Conservation (phyloP, 805 yeast species). For the Hanseniaspora occidentalis region DNA sequence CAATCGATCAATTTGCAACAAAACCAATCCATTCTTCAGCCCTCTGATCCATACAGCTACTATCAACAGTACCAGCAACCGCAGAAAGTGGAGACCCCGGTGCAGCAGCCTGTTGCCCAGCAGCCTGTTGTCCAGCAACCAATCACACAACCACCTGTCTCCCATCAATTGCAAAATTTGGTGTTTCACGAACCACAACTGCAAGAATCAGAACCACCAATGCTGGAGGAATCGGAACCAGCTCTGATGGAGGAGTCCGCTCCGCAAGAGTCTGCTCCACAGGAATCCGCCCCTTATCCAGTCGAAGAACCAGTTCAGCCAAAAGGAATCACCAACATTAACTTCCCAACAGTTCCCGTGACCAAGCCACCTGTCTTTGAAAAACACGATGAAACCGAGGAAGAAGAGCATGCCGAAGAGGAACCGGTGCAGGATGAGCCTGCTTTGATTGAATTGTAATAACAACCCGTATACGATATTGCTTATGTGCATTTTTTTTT, state of each 20-base stretch:
- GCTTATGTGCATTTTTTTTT: neutral
- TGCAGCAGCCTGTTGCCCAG: conserved; percentile 1
- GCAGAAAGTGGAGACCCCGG: conserved; percentile 4
- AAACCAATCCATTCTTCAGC: conserved; percentile 15
- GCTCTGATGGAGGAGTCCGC: conserved; percentile 1
- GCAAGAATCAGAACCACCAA: conserved; percentile 9
- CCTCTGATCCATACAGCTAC: conserved; percentile 17
- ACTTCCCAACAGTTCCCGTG: conserved; percentile 31
- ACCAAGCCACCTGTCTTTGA: conserved; percentile 12
- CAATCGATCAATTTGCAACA: conserved; percentile 27
- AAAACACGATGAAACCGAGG: conserved; percentile 5
- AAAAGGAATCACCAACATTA: conserved; percentile 27
- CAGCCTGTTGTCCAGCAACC: conserved; percentile 1
- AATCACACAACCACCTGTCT: too few species aligned
- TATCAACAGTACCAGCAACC: conserved; percentile 10
- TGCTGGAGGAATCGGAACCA: neutral
- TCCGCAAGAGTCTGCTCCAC: neutral
- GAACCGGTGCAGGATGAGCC: conserved; percentile 12
- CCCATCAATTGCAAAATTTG: conserved; percentile 6
- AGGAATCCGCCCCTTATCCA: conserved; percentile 12
- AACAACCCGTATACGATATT: neutral
- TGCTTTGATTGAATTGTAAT: conserved; percentile 20
- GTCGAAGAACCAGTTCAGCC: too few species aligned
- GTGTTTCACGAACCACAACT: conserved; percentile 3
- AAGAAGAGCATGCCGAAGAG: conserved; percentile 7